Evolutionary conservation across 2,329 filamentous ascomycete genomes (phyloP).

Genomic region (Colletotrichum viniferum): DNA sequence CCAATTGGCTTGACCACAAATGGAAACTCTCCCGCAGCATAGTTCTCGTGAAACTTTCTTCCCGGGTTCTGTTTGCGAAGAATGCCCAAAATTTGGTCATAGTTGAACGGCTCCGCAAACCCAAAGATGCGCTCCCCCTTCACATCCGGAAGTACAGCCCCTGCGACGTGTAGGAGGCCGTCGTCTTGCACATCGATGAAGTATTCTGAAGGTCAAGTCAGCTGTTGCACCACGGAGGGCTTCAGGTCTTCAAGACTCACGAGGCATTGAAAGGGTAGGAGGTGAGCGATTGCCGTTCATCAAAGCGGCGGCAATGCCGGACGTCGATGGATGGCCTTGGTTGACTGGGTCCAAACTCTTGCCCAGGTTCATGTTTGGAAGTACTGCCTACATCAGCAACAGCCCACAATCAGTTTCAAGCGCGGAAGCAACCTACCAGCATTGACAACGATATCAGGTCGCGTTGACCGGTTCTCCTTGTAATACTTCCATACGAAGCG

Average conservation of each 20-base stretch:
- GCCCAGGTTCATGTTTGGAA: slow-evolving; percentile 33
- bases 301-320: slow-evolving; percentile 20
- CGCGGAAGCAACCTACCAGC: not conserved
- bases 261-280: not conserved
- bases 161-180: slow-evolving; percentile 57
- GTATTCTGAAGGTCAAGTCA: slow-evolving; percentile 36
- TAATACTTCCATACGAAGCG: slow-evolving; percentile 42
- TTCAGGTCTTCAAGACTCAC: not conserved
- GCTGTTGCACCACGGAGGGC: not conserved
- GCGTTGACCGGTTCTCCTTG: slow-evolving; percentile 30
- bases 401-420: not conserved
- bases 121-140: slow-evolving; percentile 57
- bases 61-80: slow-evolving; percentile 26
- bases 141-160: slow-evolving; percentile 48
- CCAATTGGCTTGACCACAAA: slow-evolving; percentile 6
- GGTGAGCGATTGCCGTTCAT: slow-evolving; percentile 23
- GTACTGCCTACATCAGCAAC: slow-evolving; percentile 29
- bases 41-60: slow-evolving; percentile 27
- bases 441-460: slow-evolving; percentile 13
- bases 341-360: slow-evolving; percentile 20
- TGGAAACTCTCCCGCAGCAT: slow-evolving; percentile 4
- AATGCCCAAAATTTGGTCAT: slow-evolving; percentile 42
- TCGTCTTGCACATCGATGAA: slow-evolving; percentile 52
- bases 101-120: slow-evolving; percentile 51
- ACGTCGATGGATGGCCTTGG: slow-evolving; percentile 28